Evolutionary conservation across 202 grass and related monocot genomes (phyloP).

Genomic region (Elaeis oleifera): DNA sequence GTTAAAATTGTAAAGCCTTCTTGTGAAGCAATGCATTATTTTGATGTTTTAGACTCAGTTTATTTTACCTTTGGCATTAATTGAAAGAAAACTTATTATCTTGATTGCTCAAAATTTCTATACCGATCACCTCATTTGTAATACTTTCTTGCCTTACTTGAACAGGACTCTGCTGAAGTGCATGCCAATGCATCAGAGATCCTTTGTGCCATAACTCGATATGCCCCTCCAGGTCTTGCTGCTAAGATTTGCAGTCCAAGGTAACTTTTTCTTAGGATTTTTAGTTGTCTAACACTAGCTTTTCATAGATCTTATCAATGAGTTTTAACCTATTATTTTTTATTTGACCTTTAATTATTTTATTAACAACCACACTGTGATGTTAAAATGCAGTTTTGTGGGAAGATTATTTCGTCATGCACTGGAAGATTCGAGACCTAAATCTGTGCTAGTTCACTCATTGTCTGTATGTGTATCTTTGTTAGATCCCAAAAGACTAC

Average conservation of each 20-base stretch:
- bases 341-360: neutral
- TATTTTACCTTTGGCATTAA: too few species aligned
- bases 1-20: too few species aligned
- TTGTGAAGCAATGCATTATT: too few species aligned
- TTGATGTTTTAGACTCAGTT: too few species aligned
- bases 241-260: constrained; percentile 83
- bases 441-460: constrained; percentile 86
- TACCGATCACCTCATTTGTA: too few species aligned
- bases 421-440: constrained; percentile 83
- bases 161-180: constrained; percentile 78
- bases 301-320: neutral
- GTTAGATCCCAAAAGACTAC: constrained; percentile 86
- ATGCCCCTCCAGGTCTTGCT: constrained; percentile 80
- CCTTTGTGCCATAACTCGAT: constrained; percentile 78
- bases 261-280: constrained; percentile 13
- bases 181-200: constrained; percentile 84
- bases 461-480: constrained; percentile 96
- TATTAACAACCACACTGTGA: neutral
- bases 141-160: constrained; percentile 2
- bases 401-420: constrained; percentile 79
- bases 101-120: too few species aligned
- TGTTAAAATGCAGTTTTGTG: constrained; percentile 75
- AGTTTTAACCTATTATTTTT: constrained; percentile 11
- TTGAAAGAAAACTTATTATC: too few species aligned
- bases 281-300: constrained; percentile 2